Percentiles rank a stretch among this genome's conserved stretches.
phyloP scores from a whole-genome alignment of 768 basidiomycete genomes.

The Hypholoma sublateritium region DNA sequence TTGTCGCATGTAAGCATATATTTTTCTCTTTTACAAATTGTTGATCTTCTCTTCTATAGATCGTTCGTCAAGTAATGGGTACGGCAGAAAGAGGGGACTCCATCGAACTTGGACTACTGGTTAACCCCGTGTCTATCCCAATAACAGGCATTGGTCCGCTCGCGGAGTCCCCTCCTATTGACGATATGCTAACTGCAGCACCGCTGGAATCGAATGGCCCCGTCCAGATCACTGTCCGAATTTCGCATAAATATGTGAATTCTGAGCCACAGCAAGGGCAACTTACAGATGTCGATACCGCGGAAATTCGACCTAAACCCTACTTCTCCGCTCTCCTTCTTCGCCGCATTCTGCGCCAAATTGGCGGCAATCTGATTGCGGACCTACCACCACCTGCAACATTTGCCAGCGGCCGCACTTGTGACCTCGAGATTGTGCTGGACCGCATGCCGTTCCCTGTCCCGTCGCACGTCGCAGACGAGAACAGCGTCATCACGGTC shows the following conservation, averaged over 20 bases:
- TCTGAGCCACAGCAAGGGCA: slow-evolving; percentile 23
- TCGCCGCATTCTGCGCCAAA: slow-evolving; percentile 57
- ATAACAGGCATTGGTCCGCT: slow-evolving; percentile 1
- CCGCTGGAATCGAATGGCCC: slow-evolving; percentile 32
- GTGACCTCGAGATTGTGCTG: slow-evolving; percentile 65
- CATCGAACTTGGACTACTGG: slow-evolving; percentile 79
- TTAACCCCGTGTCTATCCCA: slow-evolving; percentile 28
- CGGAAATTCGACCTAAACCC: slow-evolving; percentile 43
- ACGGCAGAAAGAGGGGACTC: slow-evolving; percentile 74
- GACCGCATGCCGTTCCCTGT: slow-evolving; percentile 54
- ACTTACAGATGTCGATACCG: slow-evolving; percentile 17
- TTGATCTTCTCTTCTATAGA: slow-evolving; percentile 39
- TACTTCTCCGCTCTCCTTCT: slow-evolving; percentile 51
- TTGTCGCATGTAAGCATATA: slow-evolving; percentile 74
- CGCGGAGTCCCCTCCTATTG: slow-evolving; percentile 13
- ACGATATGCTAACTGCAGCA: slow-evolving; percentile 20
- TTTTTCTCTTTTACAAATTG: slow-evolving; percentile 16
- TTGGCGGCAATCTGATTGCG: slow-evolving; percentile 51
- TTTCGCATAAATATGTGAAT: slow-evolving; percentile 46
- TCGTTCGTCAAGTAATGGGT: slow-evolving; percentile 79
- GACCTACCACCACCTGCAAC: slow-evolving; percentile 42
- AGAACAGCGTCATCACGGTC: slow-evolving; percentile 51
- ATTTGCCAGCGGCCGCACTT: slow-evolving; percentile 51
- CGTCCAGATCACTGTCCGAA: slow-evolving; percentile 43
- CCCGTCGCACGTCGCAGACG: slow-evolving; percentile 35